Conservation (phyloP, 2,329 filamentous ascomycete species). For the Diaporthe aspalathi region DNA sequence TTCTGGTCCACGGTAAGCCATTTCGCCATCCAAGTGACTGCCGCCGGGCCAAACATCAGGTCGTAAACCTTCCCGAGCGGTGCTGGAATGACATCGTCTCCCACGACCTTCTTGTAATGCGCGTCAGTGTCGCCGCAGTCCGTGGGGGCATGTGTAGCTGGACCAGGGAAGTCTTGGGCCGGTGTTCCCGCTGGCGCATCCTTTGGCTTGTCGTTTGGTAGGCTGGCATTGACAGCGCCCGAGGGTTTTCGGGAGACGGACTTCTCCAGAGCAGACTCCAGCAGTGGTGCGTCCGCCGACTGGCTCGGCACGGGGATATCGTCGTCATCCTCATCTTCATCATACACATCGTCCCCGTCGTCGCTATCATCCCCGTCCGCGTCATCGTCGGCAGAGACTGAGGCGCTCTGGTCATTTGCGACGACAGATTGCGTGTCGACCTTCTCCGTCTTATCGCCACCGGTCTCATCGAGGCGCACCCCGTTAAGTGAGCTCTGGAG, state of each 20-base stretch:
- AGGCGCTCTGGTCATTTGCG: constrained; percentile 63
- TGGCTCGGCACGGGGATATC: constrained; percentile 58
- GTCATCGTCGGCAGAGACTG: constrained; percentile 62
- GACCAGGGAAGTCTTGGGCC: constrained; percentile 81
- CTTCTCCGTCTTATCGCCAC: constrained; percentile 93
- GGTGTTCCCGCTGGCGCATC: constrained; percentile 58
- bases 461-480: constrained; percentile 81
- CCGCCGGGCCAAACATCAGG: constrained; percentile 85
- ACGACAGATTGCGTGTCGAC: constrained; percentile 64
- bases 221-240: constrained; percentile 60
- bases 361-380: constrained; percentile 72
- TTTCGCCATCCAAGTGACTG: constrained; percentile 83
- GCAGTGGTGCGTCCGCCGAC: constrained; percentile 54
- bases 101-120: constrained; percentile 87
- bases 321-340: constrained; percentile 81
- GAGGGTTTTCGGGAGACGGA: constrained; percentile 79
- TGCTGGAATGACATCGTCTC: constrained; percentile 86
- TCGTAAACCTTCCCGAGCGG: constrained; percentile 93
- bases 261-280: constrained; percentile 71
- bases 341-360: constrained; percentile 83
- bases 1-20: constrained; percentile 91
- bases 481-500: constrained; percentile 92
- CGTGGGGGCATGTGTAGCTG: constrained; percentile 82
- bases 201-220: constrained; percentile 60
- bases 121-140: constrained; percentile 82